Conservation (phyloP, 352 stramenopile species). For the Albugo laibachii region DNA sequence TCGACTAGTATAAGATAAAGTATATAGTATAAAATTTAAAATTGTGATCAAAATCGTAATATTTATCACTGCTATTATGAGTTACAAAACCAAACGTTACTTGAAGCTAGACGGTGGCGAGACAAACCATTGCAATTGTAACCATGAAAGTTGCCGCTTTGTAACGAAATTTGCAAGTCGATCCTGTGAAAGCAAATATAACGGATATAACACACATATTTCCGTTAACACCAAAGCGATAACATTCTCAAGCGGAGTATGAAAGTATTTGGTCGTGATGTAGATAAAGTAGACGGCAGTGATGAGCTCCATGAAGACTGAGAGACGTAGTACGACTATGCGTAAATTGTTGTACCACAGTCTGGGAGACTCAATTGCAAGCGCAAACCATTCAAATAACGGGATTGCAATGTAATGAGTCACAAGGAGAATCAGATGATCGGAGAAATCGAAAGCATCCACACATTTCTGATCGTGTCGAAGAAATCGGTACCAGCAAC, state of each 20-base stretch:
- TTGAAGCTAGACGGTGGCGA: constrained; percentile 19
- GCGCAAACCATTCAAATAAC: constrained; percentile 57
- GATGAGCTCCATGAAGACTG: not conserved
- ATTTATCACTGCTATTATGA: no score
- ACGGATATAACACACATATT: constrained; percentile 28
- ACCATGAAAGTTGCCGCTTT: constrained; percentile 6
- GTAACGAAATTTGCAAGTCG: constrained; percentile 11
- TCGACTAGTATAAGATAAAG: constrained; percentile 4
- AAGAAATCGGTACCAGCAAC: constrained; percentile 39
- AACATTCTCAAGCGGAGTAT: constrained; percentile 42
- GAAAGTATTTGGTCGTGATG: constrained; percentile 49
- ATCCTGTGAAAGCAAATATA: constrained; percentile 47
- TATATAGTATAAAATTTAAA: constrained; percentile 6
- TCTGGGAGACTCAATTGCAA: constrained; percentile 22
- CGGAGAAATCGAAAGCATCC: constrained; percentile 46
- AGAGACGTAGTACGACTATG: constrained; percentile 21
- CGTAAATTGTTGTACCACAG: constrained; percentile 17
- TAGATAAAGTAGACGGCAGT: constrained; percentile 34
- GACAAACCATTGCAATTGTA: constrained; percentile 48
- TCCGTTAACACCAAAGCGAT: constrained; percentile 37
- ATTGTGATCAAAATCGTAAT: not conserved
- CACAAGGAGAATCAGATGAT: constrained; percentile 58
- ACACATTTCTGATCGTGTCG: constrained; percentile 29
- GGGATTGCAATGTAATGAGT: constrained; percentile 47
- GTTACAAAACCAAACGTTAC: not conserved